Evolutionary conservation across 306 rosid genomes (phyloP), one percentile per base, ranked within the genome.

Genomic region (Vigna mungo): DNA sequence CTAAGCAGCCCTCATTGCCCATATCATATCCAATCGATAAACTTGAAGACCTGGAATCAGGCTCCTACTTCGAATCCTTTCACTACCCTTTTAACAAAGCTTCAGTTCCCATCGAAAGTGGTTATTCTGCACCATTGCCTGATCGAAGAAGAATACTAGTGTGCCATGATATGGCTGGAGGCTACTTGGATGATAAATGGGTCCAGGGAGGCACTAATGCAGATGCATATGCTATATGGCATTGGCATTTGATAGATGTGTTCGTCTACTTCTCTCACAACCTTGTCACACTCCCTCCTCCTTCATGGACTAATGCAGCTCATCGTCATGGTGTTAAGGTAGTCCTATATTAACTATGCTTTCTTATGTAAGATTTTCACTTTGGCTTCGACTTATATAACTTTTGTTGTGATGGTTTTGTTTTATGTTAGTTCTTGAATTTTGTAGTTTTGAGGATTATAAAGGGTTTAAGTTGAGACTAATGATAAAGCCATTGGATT

Each of bases 151-250:
- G 69, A 37, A n/a, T 63, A 36, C 48, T 63, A 0, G 69, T 63
- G 49, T 36, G 49, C 30, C 69, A 63, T 63, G 69, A 63, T 17
- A 63, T 63, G 69, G 49, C 27, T 36, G 69, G 69, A 0, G 69
- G 69, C 8, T 63, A 63, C 10, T 4, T 9, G 11, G 49, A 63
- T 63, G 69, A 63, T 9, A 63, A 63, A 16, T 63, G 69, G 48
- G 69, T 63, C 7, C 48, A 63, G 16, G 69, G 49, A 36, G 48
- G 69, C 1, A 16, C 69, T 10, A 63, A 63, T 37, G 27, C 25
- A n/a, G 69, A 63, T 7, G 69, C 69, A 25, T 63, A 63, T 63
- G 27, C 48, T 27, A 34, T 61, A 15, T 61, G 68, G 68, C 68
- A 61, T 15, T 61, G 68, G 68, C 21, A 63, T 37, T 63, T 63